Percentiles rank a stretch among this genome's conserved stretches.
These are phyloP conservation scores for Fusarium subtropicale DNA, from an alignment of 2,329 filamentous ascomycete genomes.

Conservation along the genomic window DNA sequence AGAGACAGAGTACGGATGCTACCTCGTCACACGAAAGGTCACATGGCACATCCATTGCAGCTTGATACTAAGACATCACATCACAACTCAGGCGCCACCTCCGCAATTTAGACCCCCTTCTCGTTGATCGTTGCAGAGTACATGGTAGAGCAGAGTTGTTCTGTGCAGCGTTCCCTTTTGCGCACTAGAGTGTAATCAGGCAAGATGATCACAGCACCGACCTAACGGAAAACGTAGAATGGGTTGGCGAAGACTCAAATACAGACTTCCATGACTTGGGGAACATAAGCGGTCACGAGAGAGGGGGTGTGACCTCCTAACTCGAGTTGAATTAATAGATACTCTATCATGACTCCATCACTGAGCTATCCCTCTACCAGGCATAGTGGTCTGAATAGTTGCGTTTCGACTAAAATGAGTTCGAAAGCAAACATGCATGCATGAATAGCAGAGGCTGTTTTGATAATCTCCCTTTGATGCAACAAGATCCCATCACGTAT, in stretches of 20 bases:
- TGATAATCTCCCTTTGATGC: slow-evolving; percentile 21
- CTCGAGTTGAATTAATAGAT: not conserved
- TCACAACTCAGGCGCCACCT: slow-evolving; percentile 38
- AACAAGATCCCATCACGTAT: slow-evolving; percentile 12
- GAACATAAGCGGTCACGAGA: slow-evolving; percentile 20
- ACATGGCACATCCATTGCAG: slow-evolving; percentile 26
- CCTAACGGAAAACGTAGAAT: slow-evolving; percentile 16
- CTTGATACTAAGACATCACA: slow-evolving; percentile 5
- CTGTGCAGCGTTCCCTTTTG: slow-evolving; percentile 29
- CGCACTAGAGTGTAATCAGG: slow-evolving; percentile 24
- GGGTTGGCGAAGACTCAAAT: not conserved
- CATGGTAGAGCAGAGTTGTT: slow-evolving; percentile 20
- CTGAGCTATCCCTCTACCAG: slow-evolving; percentile 8
- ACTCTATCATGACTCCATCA: slow-evolving; percentile 4
- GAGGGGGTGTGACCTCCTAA: slow-evolving; percentile 33
- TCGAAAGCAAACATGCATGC: slow-evolving; percentile 7
- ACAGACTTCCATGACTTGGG: not conserved
- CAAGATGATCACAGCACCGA: slow-evolving; percentile 13
- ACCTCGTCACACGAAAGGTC: slow-evolving; percentile 30
- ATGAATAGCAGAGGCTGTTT: slow-evolving; percentile 20
- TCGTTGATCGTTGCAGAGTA: not conserved
- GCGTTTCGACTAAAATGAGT: slow-evolving; percentile 27
- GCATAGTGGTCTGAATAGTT: slow-evolving; percentile 10
- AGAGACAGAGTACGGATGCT: slow-evolving; percentile 19
- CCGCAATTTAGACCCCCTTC: slow-evolving; percentile 21